phyloP scores from a whole-genome alignment of 176 grass and related monocot species.

The Phoenix roebelenii region DNA sequence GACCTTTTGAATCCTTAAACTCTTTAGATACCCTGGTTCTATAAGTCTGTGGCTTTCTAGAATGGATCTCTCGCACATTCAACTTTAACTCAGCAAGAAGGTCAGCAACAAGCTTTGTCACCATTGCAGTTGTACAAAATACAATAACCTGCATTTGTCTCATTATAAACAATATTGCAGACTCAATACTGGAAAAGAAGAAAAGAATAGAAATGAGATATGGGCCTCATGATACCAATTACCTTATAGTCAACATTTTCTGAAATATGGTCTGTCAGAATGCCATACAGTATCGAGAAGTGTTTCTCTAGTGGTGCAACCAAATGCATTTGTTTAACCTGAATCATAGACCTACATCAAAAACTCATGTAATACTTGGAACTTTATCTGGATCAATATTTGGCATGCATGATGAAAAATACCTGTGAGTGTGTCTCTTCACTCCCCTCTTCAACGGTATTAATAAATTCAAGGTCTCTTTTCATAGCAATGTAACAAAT shows the following conservation, averaged over 20 bases:
- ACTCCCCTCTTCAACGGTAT: slow-evolving; percentile 88
- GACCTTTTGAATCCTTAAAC: slow-evolving; percentile 91
- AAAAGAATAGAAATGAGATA: background rate
- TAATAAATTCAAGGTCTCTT: slow-evolving; percentile 88
- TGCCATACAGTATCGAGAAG: slow-evolving; percentile 69
- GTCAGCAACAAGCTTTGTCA: slow-evolving; percentile 78
- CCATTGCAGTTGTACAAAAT: slow-evolving; percentile 94
- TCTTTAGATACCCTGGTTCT: slow-evolving; percentile 97
- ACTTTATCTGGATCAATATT: background rate
- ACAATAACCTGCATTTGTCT: slow-evolving; percentile 67
- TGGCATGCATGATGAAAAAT: slow-evolving; percentile 5
- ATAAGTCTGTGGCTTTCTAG: slow-evolving; percentile 86
- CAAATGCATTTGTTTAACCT: slow-evolving; percentile 96
- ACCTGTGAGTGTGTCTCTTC: slow-evolving; percentile 96
- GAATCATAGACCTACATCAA: slow-evolving; percentile 8
- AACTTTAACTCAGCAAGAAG: slow-evolving; percentile 75
- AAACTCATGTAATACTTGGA: slow-evolving; percentile 1
- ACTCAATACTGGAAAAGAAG: background rate
- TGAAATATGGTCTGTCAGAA: slow-evolving; percentile 81
- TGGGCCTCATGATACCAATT: slow-evolving; percentile 18
- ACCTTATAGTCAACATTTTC: slow-evolving; percentile 91
- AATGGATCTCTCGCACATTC: slow-evolving; percentile 91
- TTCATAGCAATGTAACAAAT: slow-evolving; percentile 93
- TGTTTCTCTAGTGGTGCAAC: slow-evolving; percentile 83
- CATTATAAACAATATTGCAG: slow-evolving; percentile 3